These are phyloP conservation scores for Eimeria necatrix DNA, from an alignment of 169 alveolate genomes.

Conservation along the genomic window DNA sequence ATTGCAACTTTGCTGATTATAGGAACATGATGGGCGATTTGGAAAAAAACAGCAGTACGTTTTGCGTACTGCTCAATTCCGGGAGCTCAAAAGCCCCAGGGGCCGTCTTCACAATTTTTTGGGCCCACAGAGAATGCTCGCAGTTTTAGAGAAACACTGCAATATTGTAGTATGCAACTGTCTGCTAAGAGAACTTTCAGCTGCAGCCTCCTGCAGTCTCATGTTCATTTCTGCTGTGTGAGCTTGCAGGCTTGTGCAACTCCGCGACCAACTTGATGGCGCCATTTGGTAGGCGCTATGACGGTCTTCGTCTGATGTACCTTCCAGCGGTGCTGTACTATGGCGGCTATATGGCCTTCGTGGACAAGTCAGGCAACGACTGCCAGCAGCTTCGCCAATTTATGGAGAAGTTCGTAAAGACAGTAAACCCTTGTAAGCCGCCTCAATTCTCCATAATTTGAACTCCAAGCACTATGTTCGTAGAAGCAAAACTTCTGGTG, in stretches of 20 bases:
- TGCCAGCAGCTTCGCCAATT: slow-evolving; percentile 65
- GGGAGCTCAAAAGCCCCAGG: too few species aligned
- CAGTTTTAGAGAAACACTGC: neutral
- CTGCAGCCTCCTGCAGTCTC: neutral
- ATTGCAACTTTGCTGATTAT: slow-evolving; percentile 52
- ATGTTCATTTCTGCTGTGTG: neutral
- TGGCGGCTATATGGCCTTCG: slow-evolving; percentile 65
- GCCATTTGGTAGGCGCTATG: slow-evolving; percentile 58
- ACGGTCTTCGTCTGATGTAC: slow-evolving; percentile 69
- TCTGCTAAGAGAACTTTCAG: neutral
- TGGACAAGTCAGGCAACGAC: slow-evolving; percentile 56
- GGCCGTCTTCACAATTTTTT: too few species aligned
- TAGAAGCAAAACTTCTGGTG: too few species aligned
- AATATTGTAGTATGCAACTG: neutral
- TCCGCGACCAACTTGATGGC: slow-evolving; percentile 39
- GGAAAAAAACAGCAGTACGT: neutral
- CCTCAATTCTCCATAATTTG: too few species aligned
- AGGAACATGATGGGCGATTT: neutral
- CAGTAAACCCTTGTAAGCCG: slow-evolving; percentile 63
- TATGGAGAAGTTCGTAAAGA: slow-evolving; percentile 28
- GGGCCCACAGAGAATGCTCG: too few species aligned
- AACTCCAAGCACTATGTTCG: too few species aligned
- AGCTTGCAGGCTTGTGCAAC: slow-evolving; percentile 14
- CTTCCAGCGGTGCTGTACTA: slow-evolving; percentile 41
- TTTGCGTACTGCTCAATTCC: neutral